A percentile compares a stretch with the other conserved stretches of the same genome.
These are phyloP conservation scores for Cicer pinnatifidum DNA, from an alignment of 306 rosid genomes.

Conservation along the genomic window DNA sequence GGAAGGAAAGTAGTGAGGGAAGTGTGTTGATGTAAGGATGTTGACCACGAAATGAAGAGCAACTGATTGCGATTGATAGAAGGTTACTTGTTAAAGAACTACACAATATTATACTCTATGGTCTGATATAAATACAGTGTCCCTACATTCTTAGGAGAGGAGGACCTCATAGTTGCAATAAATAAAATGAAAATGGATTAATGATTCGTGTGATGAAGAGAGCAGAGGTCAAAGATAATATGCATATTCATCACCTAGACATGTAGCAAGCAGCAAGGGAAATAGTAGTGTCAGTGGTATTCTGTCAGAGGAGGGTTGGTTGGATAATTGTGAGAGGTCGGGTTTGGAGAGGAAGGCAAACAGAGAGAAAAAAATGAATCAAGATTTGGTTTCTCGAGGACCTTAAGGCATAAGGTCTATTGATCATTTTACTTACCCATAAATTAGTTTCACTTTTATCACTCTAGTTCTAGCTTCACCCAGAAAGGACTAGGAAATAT, in stretches of 20 bases:
- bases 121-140: not conserved
- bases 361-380: no score
- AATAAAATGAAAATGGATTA: not conserved
- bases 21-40: slow-evolving; percentile 6
- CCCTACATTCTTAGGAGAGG: no score
- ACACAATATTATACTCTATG: not conserved
- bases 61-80: not conserved
- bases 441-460: not conserved
- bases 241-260: no score
- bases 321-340: no score
- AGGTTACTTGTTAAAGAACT: slow-evolving; percentile 9
- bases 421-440: not conserved
- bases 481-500: not conserved
- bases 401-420: not conserved
- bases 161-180: no score
- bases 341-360: no score
- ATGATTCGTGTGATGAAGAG: not conserved
- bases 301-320: no score
- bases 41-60: not conserved
- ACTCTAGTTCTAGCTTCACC: not conserved
- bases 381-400: no score
- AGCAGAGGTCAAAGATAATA: no score
- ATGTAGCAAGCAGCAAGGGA: no score
- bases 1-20: slow-evolving; percentile 3
- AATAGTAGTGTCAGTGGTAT: no score